phyloP scores from a whole-genome alignment of 768 basidiomycete genomes.

The Crepidotus variabilis region DNA sequence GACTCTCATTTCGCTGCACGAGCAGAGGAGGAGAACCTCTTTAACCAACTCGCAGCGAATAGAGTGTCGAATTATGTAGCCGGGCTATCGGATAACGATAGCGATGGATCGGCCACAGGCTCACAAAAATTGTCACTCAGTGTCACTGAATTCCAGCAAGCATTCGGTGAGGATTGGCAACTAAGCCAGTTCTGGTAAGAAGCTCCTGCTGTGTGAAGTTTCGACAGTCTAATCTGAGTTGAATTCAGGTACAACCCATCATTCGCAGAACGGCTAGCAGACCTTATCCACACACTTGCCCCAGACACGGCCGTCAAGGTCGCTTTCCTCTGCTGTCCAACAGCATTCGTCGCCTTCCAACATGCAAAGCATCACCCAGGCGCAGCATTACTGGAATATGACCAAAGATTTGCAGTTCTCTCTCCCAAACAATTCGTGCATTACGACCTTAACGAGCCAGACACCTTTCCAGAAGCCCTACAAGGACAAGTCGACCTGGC shows the following conservation, averaged over 20 bases:
- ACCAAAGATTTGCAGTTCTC: constrained; percentile 38
- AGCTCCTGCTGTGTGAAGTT: neutral
- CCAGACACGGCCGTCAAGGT: constrained; percentile 26
- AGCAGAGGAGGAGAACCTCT: constrained; percentile 39
- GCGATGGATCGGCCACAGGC: constrained; percentile 12
- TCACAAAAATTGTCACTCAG: constrained; percentile 32
- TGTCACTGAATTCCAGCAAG: constrained; percentile 37
- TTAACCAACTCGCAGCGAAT: constrained; percentile 34
- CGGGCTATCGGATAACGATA: constrained; percentile 24
- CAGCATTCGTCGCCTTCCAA: constrained; percentile 45
- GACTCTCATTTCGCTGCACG: constrained; percentile 35
- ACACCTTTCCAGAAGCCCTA: constrained; percentile 30
- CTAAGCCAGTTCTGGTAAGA: constrained; percentile 49
- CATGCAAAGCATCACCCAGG: constrained; percentile 28
- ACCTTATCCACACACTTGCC: constrained; percentile 27
- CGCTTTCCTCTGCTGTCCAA: constrained; percentile 44
- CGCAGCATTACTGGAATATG: constrained; percentile 37
- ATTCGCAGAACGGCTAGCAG: constrained; percentile 35
- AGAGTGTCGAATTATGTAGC: constrained; percentile 28
- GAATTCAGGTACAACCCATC: constrained; percentile 38
- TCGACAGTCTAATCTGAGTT: neutral
- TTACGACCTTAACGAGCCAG: constrained; percentile 43
- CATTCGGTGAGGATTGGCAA: constrained; percentile 48
- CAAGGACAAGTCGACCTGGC: constrained; percentile 32
- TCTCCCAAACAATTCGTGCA: constrained; percentile 34